Base-by-base conservation (phyloP, 2,329 filamentous ascomycete genomes). In the Cytospora leucostoma region DNA sequence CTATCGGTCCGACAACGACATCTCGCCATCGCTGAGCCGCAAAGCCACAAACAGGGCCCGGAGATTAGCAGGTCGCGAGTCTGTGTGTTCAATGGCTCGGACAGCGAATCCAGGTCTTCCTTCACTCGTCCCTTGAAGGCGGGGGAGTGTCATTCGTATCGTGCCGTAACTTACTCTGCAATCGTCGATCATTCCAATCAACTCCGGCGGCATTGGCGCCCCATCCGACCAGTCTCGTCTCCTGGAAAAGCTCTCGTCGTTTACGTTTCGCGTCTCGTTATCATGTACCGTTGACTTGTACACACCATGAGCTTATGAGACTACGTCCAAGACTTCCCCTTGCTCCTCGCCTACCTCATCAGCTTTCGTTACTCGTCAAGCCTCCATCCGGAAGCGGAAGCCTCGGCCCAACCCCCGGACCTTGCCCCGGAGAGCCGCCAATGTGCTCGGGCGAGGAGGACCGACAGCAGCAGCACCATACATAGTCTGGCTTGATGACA, bases 381-480 rank as follows among this genome's bases (percentile, higher is more conserved):
- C 17, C 13, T 40, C 13, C 38, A 27, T 40, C 38, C 38, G 38
- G 17, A 40, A 17, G 12, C 38, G 13, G 2, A n/a, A 13, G 15
- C 38, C 38, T 40, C 49, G 49, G 38, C 57, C 35, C 21, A 59
- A n/a, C n/a, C n/a, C n/a, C n/a, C n/a, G n/a, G n/a, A n/a, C n/a
- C n/a, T n/a, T n/a, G 37, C 21, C 13, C 15, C 15, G 47, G 63
- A 62, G 56, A 59, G 63, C 55, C 49, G 53, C 40, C 40, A 10
- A 62, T 52, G 51, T 35, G 59, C 49, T 40, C 17, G n/a, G 19
- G 59, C 62, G 63, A 66, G 44, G 35, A 54, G 40, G 53, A 60
- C 34, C 44, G 44, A 38, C 55, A 47, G 34, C 53, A 35, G 34
- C 50, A 54, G 38, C 38, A 38, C 19, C 37, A 27, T 27, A 27